Percentiles rank a stretch among this genome's conserved stretches.
phyloP scores from a whole-genome alignment of 371 early-diverging fungal genomes.

The Thermomucor indicae-seudaticae region DNA sequence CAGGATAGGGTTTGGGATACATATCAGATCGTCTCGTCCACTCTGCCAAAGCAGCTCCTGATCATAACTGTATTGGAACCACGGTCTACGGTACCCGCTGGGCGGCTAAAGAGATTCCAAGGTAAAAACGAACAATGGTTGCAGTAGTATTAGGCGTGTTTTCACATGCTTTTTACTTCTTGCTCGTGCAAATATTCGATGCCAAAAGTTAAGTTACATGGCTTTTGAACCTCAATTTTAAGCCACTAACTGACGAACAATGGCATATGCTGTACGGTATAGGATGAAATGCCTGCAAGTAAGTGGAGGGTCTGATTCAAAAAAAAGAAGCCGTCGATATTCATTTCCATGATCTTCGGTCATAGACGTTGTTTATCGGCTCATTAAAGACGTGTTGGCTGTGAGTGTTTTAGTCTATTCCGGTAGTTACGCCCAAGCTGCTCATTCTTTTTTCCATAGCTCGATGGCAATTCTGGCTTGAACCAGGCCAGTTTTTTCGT shows the following conservation, averaged over 20 bases:
- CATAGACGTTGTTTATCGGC: conserved; percentile 35
- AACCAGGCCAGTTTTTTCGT: conserved; percentile 77
- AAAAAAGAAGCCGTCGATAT: background rate
- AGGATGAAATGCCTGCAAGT: conserved; percentile 48
- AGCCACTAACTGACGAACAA: conserved; percentile 7
- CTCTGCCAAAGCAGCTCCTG: conserved; percentile 12
- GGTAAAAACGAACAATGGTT: too few relatives aligned
- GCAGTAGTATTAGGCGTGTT: conserved; percentile 2
- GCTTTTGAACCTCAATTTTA: too few relatives aligned
- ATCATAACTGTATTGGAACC: conserved; percentile 18
- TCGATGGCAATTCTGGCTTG: conserved; percentile 66
- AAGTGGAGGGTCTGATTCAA: conserved; percentile 11
- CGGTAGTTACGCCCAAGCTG: background rate
- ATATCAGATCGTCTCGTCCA: too few relatives aligned
- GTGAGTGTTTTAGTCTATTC: conserved; percentile 22
- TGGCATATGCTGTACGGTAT: too few relatives aligned
- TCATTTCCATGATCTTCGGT: background rate
- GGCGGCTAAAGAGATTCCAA: conserved; percentile 37
- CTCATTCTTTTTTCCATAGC: conserved; percentile 22
- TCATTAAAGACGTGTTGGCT: conserved; percentile 42
- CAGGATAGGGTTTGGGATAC: too few relatives aligned
- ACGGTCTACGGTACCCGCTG: conserved; percentile 41
- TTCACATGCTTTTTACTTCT: background rate
- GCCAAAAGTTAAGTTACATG: conserved; percentile 31
- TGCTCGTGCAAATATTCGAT: conserved; percentile 25